A percentile compares a stretch with the other conserved stretches of the same genome.
These are phyloP conservation scores for Solanum aculeatissimum DNA, from an alignment of 305 asterid species.

Conservation along the genomic window DNA sequence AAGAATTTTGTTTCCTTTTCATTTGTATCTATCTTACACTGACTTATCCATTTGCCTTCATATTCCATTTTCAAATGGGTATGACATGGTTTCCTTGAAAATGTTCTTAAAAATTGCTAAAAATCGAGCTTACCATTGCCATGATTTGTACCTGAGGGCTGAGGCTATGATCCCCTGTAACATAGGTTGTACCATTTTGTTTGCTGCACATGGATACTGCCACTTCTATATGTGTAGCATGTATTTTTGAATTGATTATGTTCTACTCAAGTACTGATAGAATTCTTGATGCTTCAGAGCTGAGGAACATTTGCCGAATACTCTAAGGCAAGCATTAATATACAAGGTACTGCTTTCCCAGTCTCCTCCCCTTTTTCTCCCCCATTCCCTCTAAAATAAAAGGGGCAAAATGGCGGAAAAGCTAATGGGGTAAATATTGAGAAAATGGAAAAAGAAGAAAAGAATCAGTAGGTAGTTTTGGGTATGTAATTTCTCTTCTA, in stretches of 20 bases:
- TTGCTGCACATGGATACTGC: background rate
- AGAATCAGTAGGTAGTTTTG: background rate
- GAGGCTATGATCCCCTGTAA: background rate
- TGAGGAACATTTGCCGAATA: conserved; percentile 97
- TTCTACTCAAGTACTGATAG: background rate
- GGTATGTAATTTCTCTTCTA: conserved; percentile 5
- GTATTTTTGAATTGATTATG: background rate
- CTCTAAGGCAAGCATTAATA: conserved; percentile 89
- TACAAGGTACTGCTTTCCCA: conserved; percentile 43
- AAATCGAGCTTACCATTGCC: background rate
- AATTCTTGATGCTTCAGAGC: conserved; percentile 47
- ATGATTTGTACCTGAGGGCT: background rate
- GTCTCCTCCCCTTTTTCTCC: background rate
- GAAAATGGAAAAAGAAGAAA: background rate
- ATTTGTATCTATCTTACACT: background rate
- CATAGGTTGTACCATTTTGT: background rate
- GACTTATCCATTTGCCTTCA: background rate
- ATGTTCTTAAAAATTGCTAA: background rate
- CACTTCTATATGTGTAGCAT: background rate
- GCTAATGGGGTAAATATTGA: background rate
- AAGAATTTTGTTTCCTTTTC: background rate
- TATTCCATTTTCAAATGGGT: background rate
- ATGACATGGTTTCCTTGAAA: background rate
- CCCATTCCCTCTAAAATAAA: background rate
- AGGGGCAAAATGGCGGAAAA: background rate